Percentiles rank a stretch among this genome's conserved stretches.
Evolutionary conservation across 257 asterid genomes (phyloP).

Genomic region (Solanum phureja): DNA sequence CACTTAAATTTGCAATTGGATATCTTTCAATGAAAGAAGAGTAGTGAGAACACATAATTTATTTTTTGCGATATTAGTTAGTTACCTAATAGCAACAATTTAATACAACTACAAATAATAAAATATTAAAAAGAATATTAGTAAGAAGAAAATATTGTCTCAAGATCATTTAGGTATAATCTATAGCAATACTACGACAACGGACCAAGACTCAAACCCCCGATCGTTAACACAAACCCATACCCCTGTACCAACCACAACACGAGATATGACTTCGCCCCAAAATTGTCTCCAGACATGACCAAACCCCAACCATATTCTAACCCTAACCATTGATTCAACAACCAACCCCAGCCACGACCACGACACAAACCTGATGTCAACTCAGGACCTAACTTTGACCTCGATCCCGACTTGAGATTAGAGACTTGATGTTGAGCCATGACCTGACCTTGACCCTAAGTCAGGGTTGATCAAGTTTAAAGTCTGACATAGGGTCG

Average conservation of each 20-base stretch:
- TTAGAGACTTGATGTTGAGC: background rate
- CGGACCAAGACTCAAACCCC: rapidly evolving
- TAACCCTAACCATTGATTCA: background rate
- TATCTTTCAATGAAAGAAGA: background rate
- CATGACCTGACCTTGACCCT: background rate
- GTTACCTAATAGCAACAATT: background rate
- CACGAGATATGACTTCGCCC: background rate
- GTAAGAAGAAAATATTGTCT: background rate
- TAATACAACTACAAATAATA: background rate
- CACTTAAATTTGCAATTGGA: background rate
- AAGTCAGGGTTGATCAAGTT: background rate
- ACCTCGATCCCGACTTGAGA: background rate
- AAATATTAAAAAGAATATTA: background rate
- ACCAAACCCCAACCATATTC: background rate
- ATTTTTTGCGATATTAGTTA: background rate
- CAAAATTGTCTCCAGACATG: background rate
- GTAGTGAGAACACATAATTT: background rate
- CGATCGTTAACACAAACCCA: background rate
- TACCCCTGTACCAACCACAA: background rate
- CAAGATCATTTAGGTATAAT: background rate
- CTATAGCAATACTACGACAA: background rate
- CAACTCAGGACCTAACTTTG: background rate
- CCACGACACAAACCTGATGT: background rate
- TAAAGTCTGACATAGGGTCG: background rate
- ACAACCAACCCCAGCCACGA: background rate